Evolutionary conservation across 2,329 filamentous ascomycete genomes (phyloP).

Genomic region (Ceratocystis cacaofunesta): DNA sequence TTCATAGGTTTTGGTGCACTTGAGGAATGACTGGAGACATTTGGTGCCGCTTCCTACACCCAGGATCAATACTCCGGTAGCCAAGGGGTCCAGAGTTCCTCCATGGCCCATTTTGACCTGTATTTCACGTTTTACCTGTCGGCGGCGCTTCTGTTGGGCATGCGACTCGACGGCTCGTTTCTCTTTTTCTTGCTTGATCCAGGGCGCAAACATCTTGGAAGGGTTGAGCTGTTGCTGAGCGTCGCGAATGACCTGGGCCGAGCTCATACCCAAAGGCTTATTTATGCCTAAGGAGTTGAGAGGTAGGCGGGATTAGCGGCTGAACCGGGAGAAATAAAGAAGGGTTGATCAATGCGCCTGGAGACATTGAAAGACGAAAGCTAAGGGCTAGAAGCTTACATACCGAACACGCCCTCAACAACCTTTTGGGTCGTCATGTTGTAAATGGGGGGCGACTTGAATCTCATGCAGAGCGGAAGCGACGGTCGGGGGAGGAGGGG

Average conservation of each 20-base stretch:
- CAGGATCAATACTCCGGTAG: slow-evolving; percentile 80
- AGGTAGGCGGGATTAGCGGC: background rate
- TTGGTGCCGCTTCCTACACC: slow-evolving; percentile 85
- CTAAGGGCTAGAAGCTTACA: slow-evolving; percentile 18
- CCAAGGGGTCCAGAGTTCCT: slow-evolving; percentile 85
- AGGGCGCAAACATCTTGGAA: slow-evolving; percentile 64
- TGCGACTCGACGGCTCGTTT: slow-evolving; percentile 42
- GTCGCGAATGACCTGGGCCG: slow-evolving; percentile 79
- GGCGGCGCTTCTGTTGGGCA: slow-evolving; percentile 44
- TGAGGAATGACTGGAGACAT: slow-evolving; percentile 58
- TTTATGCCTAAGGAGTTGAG: slow-evolving; percentile 53
- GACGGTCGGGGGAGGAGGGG: background rate
- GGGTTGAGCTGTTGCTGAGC: slow-evolving; percentile 73
- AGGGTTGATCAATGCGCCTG: background rate
- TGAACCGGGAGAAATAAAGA: background rate
- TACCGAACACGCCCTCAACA: slow-evolving; percentile 45
- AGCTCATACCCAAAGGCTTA: slow-evolving; percentile 77
- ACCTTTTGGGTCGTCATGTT: slow-evolving; percentile 41
- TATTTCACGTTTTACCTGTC: slow-evolving; percentile 40
- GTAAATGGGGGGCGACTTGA: slow-evolving; percentile 19
- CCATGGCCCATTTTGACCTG: slow-evolving; percentile 93
- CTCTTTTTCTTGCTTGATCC: slow-evolving; percentile 49
- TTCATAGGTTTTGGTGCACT: slow-evolving; percentile 89
- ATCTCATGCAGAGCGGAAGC: slow-evolving; percentile 10
- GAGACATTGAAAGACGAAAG: background rate